Conservation (phyloP, 495 filamentous ascomycete genomes). For the Articulospora tetracladia region DNA sequence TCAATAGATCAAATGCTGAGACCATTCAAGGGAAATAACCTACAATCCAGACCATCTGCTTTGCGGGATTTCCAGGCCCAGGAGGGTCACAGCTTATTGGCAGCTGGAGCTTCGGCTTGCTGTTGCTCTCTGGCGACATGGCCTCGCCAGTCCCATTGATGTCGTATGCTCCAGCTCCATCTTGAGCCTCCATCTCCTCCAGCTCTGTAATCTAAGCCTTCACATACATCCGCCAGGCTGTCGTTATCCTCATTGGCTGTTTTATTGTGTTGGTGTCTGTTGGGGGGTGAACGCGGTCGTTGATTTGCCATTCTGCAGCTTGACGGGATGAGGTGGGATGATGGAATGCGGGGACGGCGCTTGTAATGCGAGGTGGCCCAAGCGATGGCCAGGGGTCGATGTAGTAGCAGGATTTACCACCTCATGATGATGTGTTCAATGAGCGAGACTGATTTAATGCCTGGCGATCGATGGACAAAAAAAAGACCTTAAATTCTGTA, state of each 20-base stretch:
- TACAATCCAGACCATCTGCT: conserved; percentile 81
- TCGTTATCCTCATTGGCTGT: neutral
- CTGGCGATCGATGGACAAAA: too few species aligned
- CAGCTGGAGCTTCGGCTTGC: conserved; percentile 42
- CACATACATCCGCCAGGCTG: too few species aligned
- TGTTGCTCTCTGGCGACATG: conserved; percentile 17
- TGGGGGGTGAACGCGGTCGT: neutral
- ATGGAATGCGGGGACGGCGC: too few species aligned
- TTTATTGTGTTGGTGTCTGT: neutral
- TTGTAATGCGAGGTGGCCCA: too few species aligned
- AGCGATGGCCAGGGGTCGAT: too few species aligned
- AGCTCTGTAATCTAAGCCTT: too few species aligned
- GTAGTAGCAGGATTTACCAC: too few species aligned
- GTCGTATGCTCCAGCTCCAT: conserved; percentile 6
- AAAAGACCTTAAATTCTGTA: too few species aligned
- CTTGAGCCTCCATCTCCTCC: conserved; percentile 16
- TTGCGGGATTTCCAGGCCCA: conserved; percentile 62
- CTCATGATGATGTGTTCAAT: too few species aligned
- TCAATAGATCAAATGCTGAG: neutral
- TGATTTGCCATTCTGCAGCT: too few species aligned
- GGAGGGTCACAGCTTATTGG: conserved; percentile 80
- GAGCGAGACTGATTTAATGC: too few species aligned
- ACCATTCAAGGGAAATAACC: conserved; percentile 22
- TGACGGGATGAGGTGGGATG: too few species aligned
- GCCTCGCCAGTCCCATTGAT: conserved; percentile 7